A percentile compares a stretch with the other conserved stretches of the same genome.
These are phyloP conservation scores for Diaporthe destruens DNA, from an alignment of 2,329 filamentous ascomycete genomes.

Conservation along the genomic window DNA sequence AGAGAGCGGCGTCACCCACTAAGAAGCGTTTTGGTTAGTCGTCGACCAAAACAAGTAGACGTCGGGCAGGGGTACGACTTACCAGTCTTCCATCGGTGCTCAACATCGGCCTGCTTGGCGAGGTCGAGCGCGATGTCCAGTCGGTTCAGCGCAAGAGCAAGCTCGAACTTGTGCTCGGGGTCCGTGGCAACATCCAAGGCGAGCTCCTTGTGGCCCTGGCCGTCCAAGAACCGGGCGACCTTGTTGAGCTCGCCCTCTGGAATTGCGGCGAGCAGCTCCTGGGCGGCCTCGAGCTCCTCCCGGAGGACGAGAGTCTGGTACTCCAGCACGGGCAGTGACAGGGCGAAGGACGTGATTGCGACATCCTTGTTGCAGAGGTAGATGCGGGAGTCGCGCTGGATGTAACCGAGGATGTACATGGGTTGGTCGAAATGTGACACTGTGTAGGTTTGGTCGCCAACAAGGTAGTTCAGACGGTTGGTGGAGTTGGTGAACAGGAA, in stretches of 20 bases:
- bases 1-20: conserved; percentile 90
- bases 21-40: conserved; percentile 12
- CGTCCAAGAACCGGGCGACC: conserved; percentile 96
- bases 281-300: conserved; percentile 91
- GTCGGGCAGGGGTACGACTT: background rate
- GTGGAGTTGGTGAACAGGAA: conserved; percentile 99
- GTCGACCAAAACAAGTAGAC: background rate
- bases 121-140: conserved; percentile 88
- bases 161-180: conserved; percentile 94
- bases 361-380: conserved; percentile 98
- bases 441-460: conserved; percentile 97
- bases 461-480: conserved; percentile 96
- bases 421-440: conserved; percentile 96
- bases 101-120: conserved; percentile 84
- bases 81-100: conserved; percentile 95
- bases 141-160: conserved; percentile 85
- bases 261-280: conserved; percentile 85
- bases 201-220: conserved; percentile 96
- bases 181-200: conserved; percentile 95
- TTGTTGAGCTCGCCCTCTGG: conserved; percentile 97
- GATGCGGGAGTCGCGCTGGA: conserved; percentile 93
- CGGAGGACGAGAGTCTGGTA: conserved; percentile 97
- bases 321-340: conserved; percentile 93
- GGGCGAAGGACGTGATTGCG: conserved; percentile 86
- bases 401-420: conserved; percentile 95